Conservation (phyloP, 1,139 yeast genomes). For the Lodderomyces margitis region DNA sequence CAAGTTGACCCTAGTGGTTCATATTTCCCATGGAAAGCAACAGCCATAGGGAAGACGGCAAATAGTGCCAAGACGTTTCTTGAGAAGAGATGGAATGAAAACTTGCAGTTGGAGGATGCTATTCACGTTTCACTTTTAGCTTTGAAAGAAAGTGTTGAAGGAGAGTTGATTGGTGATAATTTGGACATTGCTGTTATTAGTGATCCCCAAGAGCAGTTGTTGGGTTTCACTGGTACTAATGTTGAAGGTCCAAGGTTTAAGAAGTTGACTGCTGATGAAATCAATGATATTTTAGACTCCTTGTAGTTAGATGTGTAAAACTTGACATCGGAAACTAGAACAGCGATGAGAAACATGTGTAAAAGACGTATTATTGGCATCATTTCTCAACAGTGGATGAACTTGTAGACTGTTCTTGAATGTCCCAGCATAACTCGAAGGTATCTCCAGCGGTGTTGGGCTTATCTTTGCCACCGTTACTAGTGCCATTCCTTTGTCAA, state of each 20-base stretch:
- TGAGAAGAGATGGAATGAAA: constrained; percentile 98
- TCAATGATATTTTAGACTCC: constrained; percentile 92
- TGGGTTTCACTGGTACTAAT: constrained; percentile 85
- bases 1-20: constrained; percentile 99
- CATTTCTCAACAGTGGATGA: too few species aligned
- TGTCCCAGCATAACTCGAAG: too few species aligned
- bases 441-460: too few species aligned
- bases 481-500: too few species aligned
- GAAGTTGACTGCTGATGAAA: constrained; percentile 83
- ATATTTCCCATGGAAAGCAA: constrained; percentile 99
- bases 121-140: constrained; percentile 94
- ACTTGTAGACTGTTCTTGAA: too few species aligned
- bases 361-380: too few species aligned
- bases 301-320: constrained; percentile 45
- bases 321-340: not conserved
- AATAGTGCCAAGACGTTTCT: constrained; percentile 93
- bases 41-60: constrained; percentile 96
- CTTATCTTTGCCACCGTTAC: too few species aligned
- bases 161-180: constrained; percentile 95
- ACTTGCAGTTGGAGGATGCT: constrained; percentile 95
- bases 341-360: not conserved
- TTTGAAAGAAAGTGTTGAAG: constrained; percentile 94
- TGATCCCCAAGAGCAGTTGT: constrained; percentile 73
- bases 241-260: constrained; percentile 85
- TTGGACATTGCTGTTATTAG: constrained; percentile 91